Base-by-base conservation (phyloP, 306 rosid genomes). In the Rosa rugosa region DNA sequence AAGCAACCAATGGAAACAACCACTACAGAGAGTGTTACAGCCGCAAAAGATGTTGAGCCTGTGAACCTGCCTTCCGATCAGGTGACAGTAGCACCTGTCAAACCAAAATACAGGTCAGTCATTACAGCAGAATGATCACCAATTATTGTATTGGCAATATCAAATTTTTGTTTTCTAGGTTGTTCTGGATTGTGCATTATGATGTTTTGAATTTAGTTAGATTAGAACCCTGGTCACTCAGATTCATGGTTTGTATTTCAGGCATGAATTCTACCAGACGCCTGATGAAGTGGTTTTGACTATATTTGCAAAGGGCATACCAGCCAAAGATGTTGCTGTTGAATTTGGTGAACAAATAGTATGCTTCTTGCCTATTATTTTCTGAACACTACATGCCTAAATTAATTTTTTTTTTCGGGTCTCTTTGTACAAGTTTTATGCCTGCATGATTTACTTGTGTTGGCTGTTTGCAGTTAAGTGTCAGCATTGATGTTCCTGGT, bases 271-370 rank as follows among this genome's bases (percentile, higher is more conserved):
- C 87, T 94, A 83, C 87, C 98, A 94, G 90, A 90, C 83, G 85
- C 83, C 86, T 49, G 91, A 90, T 23, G 92, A 89, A 85, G 90
- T 79, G 84, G 97, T 94, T 18, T 84, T 92, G 72, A 90, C 98
- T 23, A 80, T 94, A 82, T 90, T 94, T 75, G 98, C 98, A 0
- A 94, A 92, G 89, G 89, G 92, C 69, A 53, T 94, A 72, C 89
- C 89, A 40, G 85, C 85, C 75, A 75, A 88, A 70, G 81, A 79
- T 83, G 80, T 92, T 62, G 27, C 80, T 70, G 84, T 92, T 13
- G 90, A 92, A 12, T 94, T 89, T 64, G 98, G 98, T 54, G 97
- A 87, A 85, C 98, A 94, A 90, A 94, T 89, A 57, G 98, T 94
- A 92, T 50, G 97, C 53, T 42, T 81, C 71, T 34, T 93, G 62